Conservation (phyloP, 2,329 filamentous ascomycete species). For the Diaporthe citriasiana region DNA sequence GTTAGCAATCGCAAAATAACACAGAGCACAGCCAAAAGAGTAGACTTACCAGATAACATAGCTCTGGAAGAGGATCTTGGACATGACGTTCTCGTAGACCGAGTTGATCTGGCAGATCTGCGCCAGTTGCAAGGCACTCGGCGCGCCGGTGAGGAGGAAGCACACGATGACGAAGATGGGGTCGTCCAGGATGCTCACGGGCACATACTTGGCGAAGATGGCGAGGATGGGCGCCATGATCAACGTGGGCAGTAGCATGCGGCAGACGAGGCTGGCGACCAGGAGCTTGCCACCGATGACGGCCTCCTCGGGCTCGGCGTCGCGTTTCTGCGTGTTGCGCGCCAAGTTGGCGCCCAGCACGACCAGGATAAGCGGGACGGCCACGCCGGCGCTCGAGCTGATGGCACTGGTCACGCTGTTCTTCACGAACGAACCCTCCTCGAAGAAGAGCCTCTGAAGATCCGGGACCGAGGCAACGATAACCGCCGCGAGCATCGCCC, state of each 20-base stretch:
- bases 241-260: conserved; percentile 92
- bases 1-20: conserved; percentile 47
- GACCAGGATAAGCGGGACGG: conserved; percentile 94
- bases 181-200: conserved; percentile 94
- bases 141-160: conserved; percentile 94
- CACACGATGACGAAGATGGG: conserved; percentile 99
- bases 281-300: conserved; percentile 81
- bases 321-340: conserved; percentile 84
- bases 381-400: conserved; percentile 87
- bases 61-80: conserved; percentile 92
- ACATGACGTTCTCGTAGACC: conserved; percentile 96
- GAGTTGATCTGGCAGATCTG: conserved; percentile 99
- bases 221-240: conserved; percentile 94
- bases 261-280: conserved; percentile 85
- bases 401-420: conserved; percentile 94
- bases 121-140: conserved; percentile 92
- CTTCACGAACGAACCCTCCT: conserved; percentile 87
- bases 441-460: conserved; percentile 89
- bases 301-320: conserved; percentile 79
- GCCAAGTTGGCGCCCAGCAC: conserved; percentile 96
- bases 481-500: conserved; percentile 95
- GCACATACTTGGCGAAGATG: conserved; percentile 88
- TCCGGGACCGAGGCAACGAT: conserved; percentile 88
- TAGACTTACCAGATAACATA: conserved; percentile 88
- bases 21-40: neutral